Evolutionary conservation across 202 grass and related monocot genomes (phyloP), one percentile per base, ranked within the genome.

Genomic region (Setaria viridis): DNA sequence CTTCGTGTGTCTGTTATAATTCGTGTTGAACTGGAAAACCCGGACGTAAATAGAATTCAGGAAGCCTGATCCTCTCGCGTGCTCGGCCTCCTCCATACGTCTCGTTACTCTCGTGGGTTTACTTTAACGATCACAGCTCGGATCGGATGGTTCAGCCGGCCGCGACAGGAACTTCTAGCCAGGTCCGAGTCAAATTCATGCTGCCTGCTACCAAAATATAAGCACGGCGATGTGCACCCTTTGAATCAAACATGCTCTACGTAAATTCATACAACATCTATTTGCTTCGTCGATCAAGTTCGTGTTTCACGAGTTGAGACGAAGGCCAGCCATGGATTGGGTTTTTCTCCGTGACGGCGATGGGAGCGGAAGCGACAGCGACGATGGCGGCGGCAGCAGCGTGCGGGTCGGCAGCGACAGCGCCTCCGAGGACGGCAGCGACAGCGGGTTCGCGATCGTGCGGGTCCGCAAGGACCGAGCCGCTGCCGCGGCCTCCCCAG

Each of bases 361-460:
- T 20, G 54, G 2, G 53, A 56, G 10, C 59, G 59, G 59, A 62
- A 62, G 7, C 15, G 46, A 33, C 25, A 32, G 71, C 48, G 47
- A 9, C 47, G 25, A 0, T 12, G 5, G 35, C 14, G 9, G 45
- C 69, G 0, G 39, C 39, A 41, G 63, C 14, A 9, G 4, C 2
- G 59, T 14, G 25, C 59, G 12, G 1, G 59, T 62, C 25, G 10
- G 37, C 34, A 30, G 6, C 9, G 77, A 47, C 77, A 33, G 57
- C n/a, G 56, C 34, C 13, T 75, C 60, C 11, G 49, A 86, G 0
- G 35, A 58, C 63, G 37, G 82, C n/a, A 78, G 64, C 47, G 77
- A 74, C 47, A 20, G 67, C 55, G 77, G 85, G 4, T 87, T 80
- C 84, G 39, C 46, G 14, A 62, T 70, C 48, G 62, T 77, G 63